Evolutionary conservation across 2,329 filamentous ascomycete species (phyloP).

Genomic region (Epichloe baconii): DNA sequence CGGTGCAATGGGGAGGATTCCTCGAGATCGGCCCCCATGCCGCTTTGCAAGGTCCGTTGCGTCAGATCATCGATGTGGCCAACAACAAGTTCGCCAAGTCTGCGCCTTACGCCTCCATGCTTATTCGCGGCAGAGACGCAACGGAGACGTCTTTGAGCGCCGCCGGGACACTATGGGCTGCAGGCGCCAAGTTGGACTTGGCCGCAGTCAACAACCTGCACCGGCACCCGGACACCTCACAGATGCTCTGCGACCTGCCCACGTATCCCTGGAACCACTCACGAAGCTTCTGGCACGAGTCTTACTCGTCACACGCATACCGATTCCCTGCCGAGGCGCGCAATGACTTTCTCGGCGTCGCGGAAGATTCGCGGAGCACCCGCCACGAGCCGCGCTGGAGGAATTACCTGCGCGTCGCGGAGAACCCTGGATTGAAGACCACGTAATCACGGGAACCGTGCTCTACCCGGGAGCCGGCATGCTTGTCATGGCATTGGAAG

Average conservation of each 20-base stretch:
- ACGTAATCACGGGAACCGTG: conserved; percentile 16
- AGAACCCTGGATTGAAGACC: conserved; percentile 21
- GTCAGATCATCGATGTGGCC: neutral
- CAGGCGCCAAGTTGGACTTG: too few species aligned
- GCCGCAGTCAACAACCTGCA: too few species aligned
- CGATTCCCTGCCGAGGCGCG: conserved; percentile 9
- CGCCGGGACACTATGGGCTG: conserved; percentile 19
- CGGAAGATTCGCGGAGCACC: conserved; percentile 9
- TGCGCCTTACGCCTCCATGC: too few species aligned
- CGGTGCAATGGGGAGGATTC: conserved; percentile 8
- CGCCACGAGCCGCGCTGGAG: conserved; percentile 18
- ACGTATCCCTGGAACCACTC: conserved; percentile 19
- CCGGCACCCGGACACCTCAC: too few species aligned
- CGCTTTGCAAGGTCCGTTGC: conserved; percentile 17
- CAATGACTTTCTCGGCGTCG: conserved; percentile 14
- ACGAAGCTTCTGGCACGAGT: conserved; percentile 15
- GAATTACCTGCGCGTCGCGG: conserved; percentile 17
- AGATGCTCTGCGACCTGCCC: conserved; percentile 8
- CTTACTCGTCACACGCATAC: conserved; percentile 12
- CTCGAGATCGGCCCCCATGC: conserved; percentile 30
- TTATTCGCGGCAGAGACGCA: neutral
- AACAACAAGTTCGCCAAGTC: too few species aligned
- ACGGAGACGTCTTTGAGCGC: conserved; percentile 9
- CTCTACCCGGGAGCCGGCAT: conserved; percentile 24
- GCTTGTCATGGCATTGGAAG: conserved; percentile 20